Evolutionary conservation across 768 basidiomycete genomes (phyloP).

Genomic region (Rubroboletus satanas): DNA sequence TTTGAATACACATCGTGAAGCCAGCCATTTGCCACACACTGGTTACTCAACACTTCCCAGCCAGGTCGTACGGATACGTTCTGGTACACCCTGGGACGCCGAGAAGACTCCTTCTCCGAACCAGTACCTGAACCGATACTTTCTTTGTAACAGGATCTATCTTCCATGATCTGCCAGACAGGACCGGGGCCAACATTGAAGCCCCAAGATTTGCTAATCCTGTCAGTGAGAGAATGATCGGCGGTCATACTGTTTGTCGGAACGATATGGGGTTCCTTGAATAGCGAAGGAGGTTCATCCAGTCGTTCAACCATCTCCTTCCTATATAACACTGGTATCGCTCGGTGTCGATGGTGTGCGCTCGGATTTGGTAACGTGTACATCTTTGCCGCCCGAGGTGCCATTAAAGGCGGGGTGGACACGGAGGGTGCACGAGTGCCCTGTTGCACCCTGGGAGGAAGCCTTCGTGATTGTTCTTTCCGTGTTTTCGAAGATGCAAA

Average conservation of each 20-base stretch:
- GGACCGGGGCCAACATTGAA: constrained; percentile 74
- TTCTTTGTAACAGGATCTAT: constrained; percentile 77
- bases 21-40: constrained; percentile 40
- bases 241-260: constrained; percentile 58
- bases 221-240: constrained; percentile 43
- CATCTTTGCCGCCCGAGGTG: constrained; percentile 35
- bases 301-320: constrained; percentile 59
- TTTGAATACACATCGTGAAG: constrained; percentile 6
- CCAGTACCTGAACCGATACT: constrained; percentile 29
- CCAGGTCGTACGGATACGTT: constrained; percentile 41
- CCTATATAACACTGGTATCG: constrained; percentile 55
- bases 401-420: constrained; percentile 2
- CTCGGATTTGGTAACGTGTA: constrained; percentile 61
- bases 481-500: constrained; percentile 8
- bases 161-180: constrained; percentile 75
- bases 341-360: constrained; percentile 69
- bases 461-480: constrained; percentile 17
- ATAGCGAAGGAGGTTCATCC: constrained; percentile 45
- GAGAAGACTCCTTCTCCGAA: constrained; percentile 43
- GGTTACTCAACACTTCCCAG: constrained; percentile 42
- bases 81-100: constrained; percentile 58
- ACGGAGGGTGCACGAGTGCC: not conserved
- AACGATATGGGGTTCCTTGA: constrained; percentile 38
- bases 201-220: constrained; percentile 66
- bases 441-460: constrained; percentile 16